Evolutionary conservation across 768 basidiomycete genomes (phyloP).

Genomic region (Aureoboletus auriporus): DNA sequence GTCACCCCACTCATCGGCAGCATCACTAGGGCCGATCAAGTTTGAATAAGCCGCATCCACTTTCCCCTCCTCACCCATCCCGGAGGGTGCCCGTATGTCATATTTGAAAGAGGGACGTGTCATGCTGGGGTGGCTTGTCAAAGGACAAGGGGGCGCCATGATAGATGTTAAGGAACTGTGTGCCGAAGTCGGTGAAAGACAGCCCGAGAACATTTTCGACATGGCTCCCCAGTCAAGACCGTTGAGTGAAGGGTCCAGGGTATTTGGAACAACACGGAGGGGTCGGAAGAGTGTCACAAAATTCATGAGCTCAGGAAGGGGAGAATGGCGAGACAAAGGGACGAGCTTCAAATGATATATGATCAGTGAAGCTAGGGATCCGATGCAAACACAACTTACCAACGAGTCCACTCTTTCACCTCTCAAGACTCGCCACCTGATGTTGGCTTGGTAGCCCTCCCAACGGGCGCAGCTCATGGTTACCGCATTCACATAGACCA

Average conservation of each 20-base stretch:
- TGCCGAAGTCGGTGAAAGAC: conserved; percentile 33
- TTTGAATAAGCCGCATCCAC: conserved; percentile 60
- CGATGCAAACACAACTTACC: conserved; percentile 38
- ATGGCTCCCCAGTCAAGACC: conserved; percentile 74
- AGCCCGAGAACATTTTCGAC: conserved; percentile 60
- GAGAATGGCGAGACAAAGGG: conserved; percentile 83
- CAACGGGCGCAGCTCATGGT: conserved; percentile 58
- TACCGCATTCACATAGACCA: conserved; percentile 85
- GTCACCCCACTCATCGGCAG: conserved; percentile 55
- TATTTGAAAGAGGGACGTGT: conserved; percentile 16
- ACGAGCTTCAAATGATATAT: conserved; percentile 49
- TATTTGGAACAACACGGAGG: conserved; percentile 73
- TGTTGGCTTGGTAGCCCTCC: conserved; percentile 47
- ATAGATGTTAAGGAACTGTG: conserved; percentile 11
- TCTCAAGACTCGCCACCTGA: conserved; percentile 34
- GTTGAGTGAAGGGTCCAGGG: conserved; percentile 47
- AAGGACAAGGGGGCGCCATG: conserved; percentile 21
- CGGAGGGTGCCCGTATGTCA: background rate
- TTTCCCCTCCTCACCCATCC: conserved; percentile 19
- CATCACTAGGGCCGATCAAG: conserved; percentile 52
- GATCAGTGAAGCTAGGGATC: background rate
- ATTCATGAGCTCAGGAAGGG: conserved; percentile 76
- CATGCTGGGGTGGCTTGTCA: conserved; percentile 9
- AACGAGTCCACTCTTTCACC: conserved; percentile 56
- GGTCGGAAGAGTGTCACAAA: conserved; percentile 86